phyloP scores from a whole-genome alignment of 768 basidiomycete species.

The Pleurotus cornucopiae region DNA sequence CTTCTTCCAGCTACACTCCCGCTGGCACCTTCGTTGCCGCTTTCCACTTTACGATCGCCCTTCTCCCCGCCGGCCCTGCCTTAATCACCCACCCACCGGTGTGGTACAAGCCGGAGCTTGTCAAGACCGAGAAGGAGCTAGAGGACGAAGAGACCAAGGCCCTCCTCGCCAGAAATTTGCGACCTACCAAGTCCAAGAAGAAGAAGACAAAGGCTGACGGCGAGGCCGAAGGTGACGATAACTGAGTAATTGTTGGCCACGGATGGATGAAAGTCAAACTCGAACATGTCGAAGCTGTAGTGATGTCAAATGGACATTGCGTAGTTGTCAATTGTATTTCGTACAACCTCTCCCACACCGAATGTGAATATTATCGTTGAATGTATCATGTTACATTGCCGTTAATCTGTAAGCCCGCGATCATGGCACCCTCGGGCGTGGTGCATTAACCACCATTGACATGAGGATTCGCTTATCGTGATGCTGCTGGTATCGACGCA shows the following conservation, averaged over 20 bases:
- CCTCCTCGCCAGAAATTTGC: slow-evolving; percentile 70
- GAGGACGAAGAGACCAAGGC: slow-evolving; percentile 85
- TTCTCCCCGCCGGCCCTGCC: slow-evolving; percentile 84
- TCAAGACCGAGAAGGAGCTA: slow-evolving; percentile 86
- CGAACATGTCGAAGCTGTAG: neutral
- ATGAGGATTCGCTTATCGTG: neutral
- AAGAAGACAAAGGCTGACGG: slow-evolving; percentile 66
- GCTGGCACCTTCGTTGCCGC: slow-evolving; percentile 83
- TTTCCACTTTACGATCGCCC: slow-evolving; percentile 96
- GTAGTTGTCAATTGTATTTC: neutral
- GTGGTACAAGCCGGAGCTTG: slow-evolving; percentile 92
- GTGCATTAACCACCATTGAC: too few relatives aligned
- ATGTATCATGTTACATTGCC: too few relatives aligned
- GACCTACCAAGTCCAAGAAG: slow-evolving; percentile 90
- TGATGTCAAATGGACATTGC: neutral
- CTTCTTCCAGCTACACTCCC: slow-evolving; percentile 63
- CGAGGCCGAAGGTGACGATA: slow-evolving; percentile 39
- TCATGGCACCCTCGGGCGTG: too few relatives aligned
- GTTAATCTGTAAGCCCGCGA: too few relatives aligned
- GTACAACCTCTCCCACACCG: neutral
- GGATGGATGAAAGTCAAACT: neutral
- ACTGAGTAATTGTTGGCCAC: neutral
- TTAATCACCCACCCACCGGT: slow-evolving; percentile 83
- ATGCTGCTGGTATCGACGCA: slow-evolving; percentile 7
- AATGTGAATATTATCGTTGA: too few relatives aligned